These are phyloP conservation scores for Pneumocystis sp. DNA, from an alignment of 1,139 yeast species.

Conservation along the genomic window DNA sequence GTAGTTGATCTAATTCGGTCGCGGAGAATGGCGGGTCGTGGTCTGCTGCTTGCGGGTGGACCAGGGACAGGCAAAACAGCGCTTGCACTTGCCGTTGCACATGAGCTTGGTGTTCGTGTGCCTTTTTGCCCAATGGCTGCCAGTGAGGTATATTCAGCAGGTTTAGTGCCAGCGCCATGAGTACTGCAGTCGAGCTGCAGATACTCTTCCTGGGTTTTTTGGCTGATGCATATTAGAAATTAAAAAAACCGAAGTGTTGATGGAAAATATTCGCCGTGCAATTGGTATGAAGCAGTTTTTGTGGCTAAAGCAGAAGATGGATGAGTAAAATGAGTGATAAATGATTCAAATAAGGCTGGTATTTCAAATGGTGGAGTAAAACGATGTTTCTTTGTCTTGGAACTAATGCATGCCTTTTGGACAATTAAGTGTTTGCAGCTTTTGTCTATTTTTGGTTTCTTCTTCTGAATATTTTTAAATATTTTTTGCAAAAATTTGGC, in stretches of 20 bases:
- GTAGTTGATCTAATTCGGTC: slow-evolving; percentile 87
- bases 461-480: too few relatives aligned
- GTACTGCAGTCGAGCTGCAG: background rate
- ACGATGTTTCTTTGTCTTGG: too few relatives aligned
- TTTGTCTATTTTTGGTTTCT: too few relatives aligned
- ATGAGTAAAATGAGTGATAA: too few relatives aligned
- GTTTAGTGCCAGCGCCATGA: background rate
- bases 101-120: slow-evolving; percentile 94
- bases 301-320: background rate
- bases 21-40: slow-evolving; percentile 89
- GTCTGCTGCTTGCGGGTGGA: slow-evolving; percentile 57
- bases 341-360: background rate
- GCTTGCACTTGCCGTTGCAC: slow-evolving; percentile 72
- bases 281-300: slow-evolving; percentile 32
- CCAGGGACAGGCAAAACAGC: slow-evolving; percentile 4
- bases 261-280: slow-evolving; percentile 96
- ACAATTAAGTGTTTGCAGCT: too few relatives aligned
- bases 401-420: too few relatives aligned
- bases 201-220: background rate
- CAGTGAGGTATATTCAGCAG: slow-evolving; percentile 78
- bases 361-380: background rate
- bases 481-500: too few relatives aligned
- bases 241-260: slow-evolving; percentile 87
- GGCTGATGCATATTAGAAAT: slow-evolving; percentile 37
- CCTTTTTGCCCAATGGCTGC: slow-evolving; percentile 98